Percentiles rank a stretch among this genome's conserved stretches.
Conservation (phyloP, 2,329 filamentous ascomycete genomes). For the Macroventuria anomochaeta region DNA sequence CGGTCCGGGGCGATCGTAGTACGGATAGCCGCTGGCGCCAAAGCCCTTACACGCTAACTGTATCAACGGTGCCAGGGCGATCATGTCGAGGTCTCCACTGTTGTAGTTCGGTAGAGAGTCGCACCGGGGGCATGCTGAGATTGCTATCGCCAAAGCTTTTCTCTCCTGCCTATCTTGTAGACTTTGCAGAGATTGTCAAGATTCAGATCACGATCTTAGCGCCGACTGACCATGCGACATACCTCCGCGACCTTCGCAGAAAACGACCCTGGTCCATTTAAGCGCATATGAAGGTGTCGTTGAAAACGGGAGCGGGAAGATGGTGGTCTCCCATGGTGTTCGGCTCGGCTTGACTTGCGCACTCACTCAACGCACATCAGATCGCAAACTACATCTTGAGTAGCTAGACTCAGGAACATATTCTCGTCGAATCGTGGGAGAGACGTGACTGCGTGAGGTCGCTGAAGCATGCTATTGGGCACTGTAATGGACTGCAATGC, state of each 20-base stretch:
- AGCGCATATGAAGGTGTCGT: background rate
- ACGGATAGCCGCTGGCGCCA: conserved; percentile 10
- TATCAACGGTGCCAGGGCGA: conserved; percentile 3
- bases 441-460: background rate
- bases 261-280: background rate
- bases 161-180: background rate
- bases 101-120: background rate
- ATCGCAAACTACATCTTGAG: background rate
- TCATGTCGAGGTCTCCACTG: background rate
- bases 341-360: background rate
- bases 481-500: background rate
- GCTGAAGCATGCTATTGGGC: background rate
- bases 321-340: background rate
- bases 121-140: background rate
- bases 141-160: background rate
- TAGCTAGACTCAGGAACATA: background rate
- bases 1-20: conserved; percentile 18
- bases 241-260: background rate
- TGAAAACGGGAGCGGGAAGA: background rate
- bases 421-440: background rate
- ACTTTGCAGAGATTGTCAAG: background rate
- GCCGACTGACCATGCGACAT: conserved; percentile 1
- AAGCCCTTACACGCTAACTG: conserved; percentile 8
- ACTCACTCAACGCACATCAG: background rate
- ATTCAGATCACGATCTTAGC: conserved; percentile 9